Percentiles rank a stretch among this genome's conserved stretches.
Conservation (phyloP, 176 grass and related monocot species). For the Dactylis glomerata region DNA sequence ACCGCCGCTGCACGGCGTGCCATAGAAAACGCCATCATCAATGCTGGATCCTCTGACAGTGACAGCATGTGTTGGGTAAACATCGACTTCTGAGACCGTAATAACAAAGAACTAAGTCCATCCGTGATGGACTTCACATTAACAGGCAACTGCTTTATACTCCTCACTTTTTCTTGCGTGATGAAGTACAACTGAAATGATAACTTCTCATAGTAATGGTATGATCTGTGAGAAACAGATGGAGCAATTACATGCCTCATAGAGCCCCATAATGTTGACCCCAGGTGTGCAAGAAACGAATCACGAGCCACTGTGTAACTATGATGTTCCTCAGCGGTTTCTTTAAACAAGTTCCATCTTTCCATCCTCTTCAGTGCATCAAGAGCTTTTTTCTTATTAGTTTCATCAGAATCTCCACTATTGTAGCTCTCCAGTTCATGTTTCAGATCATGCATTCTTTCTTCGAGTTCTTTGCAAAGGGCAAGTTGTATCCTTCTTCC, state of each 20-base stretch:
- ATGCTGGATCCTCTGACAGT: conserved; percentile 62
- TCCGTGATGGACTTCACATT: conserved; percentile 69
- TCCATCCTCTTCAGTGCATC: conserved; percentile 93
- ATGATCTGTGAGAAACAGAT: conserved; percentile 75
- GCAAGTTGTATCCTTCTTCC: conserved; percentile 80
- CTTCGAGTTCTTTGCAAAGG: conserved; percentile 96
- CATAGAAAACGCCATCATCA: conserved; percentile 94
- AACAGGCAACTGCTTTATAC: conserved; percentile 81
- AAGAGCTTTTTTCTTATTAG: conserved; percentile 85
- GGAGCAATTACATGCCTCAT: conserved; percentile 96
- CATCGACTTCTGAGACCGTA: conserved; percentile 67
- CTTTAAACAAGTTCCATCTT: conserved; percentile 90
- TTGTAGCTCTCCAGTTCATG: conserved; percentile 73
- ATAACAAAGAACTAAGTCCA: conserved; percentile 69
- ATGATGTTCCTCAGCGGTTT: conserved; percentile 60
- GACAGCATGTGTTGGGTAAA: conserved; percentile 65
- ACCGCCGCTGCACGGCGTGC: conserved; percentile 84
- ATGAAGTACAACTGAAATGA: conserved; percentile 96
- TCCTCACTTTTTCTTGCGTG: conserved; percentile 82
- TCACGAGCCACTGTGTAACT: conserved; percentile 85
- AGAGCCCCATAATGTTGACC: conserved; percentile 81
- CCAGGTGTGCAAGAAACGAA: conserved; percentile 93
- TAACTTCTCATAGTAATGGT: conserved; percentile 90
- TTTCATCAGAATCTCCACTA: conserved; percentile 77
- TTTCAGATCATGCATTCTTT: conserved; percentile 94